These are phyloP conservation scores for Fusarium sp. DNA, from an alignment of 2,329 filamentous ascomycete species.

Conservation along the genomic window DNA sequence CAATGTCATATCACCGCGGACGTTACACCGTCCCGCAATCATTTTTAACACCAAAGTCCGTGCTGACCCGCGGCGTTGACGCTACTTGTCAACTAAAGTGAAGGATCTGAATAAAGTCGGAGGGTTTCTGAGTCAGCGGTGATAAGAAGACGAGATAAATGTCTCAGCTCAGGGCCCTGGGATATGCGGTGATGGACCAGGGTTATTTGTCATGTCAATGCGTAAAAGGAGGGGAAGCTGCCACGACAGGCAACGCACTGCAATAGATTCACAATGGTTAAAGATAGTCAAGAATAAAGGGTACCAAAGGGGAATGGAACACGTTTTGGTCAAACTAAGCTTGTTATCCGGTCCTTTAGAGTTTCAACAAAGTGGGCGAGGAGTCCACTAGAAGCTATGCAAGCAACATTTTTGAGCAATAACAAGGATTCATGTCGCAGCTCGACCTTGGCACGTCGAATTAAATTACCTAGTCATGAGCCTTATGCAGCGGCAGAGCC, in stretches of 20 bases:
- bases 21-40: slow-evolving; percentile 1
- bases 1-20: background rate
- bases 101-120: background rate
- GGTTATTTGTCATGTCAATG: background rate
- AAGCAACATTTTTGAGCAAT: background rate
- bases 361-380: background rate
- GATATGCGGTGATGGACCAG: background rate
- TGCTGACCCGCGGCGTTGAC: slow-evolving; percentile 1
- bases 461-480: background rate
- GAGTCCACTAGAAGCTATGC: background rate
- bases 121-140: slow-evolving; percentile 1
- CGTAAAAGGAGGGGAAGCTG: background rate
- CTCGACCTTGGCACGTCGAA: background rate
- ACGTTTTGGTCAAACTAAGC: background rate
- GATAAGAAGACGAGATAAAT: background rate
- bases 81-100: background rate
- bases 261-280: background rate
- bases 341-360: background rate
- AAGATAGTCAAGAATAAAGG: background rate
- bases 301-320: background rate
- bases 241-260: background rate
- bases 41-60: background rate
- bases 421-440: background rate
- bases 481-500: background rate
- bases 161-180: background rate